Base-by-base conservation (phyloP, 2,329 filamentous ascomycete genomes). In the Macroventuria anomochaeta region DNA sequence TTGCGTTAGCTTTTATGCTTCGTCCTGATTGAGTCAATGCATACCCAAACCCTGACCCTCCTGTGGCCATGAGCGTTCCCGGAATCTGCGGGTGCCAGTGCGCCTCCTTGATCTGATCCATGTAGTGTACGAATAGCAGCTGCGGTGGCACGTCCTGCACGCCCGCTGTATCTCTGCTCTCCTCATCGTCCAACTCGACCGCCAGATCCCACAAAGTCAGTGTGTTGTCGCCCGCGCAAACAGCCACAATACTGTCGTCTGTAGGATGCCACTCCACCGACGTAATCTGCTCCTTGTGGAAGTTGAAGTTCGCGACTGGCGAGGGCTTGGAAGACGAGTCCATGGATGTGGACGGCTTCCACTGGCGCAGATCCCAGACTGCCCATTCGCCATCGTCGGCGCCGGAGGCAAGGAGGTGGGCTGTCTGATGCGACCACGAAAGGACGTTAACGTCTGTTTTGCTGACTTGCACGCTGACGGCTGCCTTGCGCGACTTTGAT, bases 21-120 rank as follows among this genome's bases (percentile, higher is more conserved):
- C n/a, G n/a, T n/a, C n/a, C n/a, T n/a, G n/a, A n/a, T n/a, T n/a
- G n/a, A n/a, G n/a, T 5, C n/a, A 5, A 25, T 26, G 77, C 81
- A 65, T 76, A 83, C 81, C 84, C 83, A 76, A 99, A 97, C 44
- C 87, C 86, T 76, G 88, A 88, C 69, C 92, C 89, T 8, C 95
- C 95, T 0, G 95, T 99, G 2, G 91, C 92, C 77, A 97, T 88
- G 57, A 97, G 78, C 28, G 87, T 87, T 25, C 95, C 95, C 0
- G 91, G 90, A 72, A 97, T 96, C 79, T 99, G 95, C 28, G 89
- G 90, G 78, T 97, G 93, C 93, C 95, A 99, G 78, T 99, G 95
- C 31, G 93, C 79, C 78, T 99, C 95, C 84, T 97, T 97, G 51
- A 92, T 92, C 65, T 91, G 88, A 68, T 96, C 89, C 80, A 96